Evolutionary conservation across 75 land plant species (phyloP), one percentile per base, ranked within the genome.

Genomic region (Sequoiadendron giganteum): DNA sequence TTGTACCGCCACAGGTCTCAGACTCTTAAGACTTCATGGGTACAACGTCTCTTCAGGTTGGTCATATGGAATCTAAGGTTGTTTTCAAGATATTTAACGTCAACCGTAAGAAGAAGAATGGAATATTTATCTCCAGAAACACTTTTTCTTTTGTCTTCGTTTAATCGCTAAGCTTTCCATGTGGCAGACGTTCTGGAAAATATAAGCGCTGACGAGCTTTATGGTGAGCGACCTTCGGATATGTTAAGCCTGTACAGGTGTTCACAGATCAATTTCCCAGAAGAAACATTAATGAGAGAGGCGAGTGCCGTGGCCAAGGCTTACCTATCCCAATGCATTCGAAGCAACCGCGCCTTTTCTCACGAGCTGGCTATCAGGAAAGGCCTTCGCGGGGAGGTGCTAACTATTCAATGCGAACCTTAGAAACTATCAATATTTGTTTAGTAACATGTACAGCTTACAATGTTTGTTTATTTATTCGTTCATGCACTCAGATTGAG

Each of bases 151-250:
- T 45, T 45, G 8, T 45, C 48, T 45, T 45, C 8, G 8, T 45
- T 45, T 28, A 48, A 19, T 6, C 30, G 5, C 28, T n/a, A 16
- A 19, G 5, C 3, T 58, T 58, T 45, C 5, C 14, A 72, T 40
- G 28, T 58, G 48, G 56, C 78, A 89, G 88, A 86, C 39, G 72
- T 86, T 38, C 77, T 89, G 21, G 73, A 86, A 6, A 75, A 86
- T 39, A 15, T 58, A 19, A 16, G 15, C 5, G 65, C 21, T 58
- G 21, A 58, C 21, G 4, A 58, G 5, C 21, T 58, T 58, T 15
- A 19, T 18, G 0, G 78, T 95, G 95, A 0, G 94, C 95, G 55
- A 95, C 99, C 1, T 94, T 96, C 32, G 93, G 94, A 89, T 95
- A 83, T 87, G 96, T 58, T 58, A 15, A 58, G 95, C 87, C 90